Conservation (phyloP, 805 yeast genomes). For the Spathaspora girioi region DNA sequence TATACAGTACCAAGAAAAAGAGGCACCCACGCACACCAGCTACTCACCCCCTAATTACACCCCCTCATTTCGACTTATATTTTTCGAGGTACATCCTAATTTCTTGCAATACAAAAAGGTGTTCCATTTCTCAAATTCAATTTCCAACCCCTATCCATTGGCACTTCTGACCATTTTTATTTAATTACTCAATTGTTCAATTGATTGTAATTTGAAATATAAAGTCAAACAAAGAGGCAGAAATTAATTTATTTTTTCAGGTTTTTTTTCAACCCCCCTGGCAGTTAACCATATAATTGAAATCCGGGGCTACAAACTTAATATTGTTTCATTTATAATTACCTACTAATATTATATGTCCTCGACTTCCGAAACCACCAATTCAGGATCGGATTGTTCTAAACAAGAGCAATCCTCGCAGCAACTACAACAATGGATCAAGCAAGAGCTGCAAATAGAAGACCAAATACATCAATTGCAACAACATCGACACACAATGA, state of each 20-base stretch:
- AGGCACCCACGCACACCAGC: neutral
- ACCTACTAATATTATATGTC: neutral
- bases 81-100: neutral
- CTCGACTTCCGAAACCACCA: neutral
- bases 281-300: no score
- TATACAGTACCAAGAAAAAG: neutral
- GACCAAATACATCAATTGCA: neutral
- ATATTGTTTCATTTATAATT: no score
- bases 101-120: neutral
- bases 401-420: neutral
- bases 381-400: neutral
- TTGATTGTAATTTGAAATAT: neutral
- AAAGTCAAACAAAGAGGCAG: no score
- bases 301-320: no score
- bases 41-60: neutral
- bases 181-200: neutral
- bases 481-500: neutral
- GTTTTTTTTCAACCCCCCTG: no score
- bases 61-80: neutral
- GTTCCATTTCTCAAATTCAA: neutral
- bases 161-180: neutral
- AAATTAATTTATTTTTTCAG: no score
- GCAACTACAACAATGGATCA: no score
- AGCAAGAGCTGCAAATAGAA: neutral
- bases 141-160: neutral